Evolutionary conservation across 2,329 filamentous ascomycete species (phyloP).

Genomic region (Trichophyton verrucosum): DNA sequence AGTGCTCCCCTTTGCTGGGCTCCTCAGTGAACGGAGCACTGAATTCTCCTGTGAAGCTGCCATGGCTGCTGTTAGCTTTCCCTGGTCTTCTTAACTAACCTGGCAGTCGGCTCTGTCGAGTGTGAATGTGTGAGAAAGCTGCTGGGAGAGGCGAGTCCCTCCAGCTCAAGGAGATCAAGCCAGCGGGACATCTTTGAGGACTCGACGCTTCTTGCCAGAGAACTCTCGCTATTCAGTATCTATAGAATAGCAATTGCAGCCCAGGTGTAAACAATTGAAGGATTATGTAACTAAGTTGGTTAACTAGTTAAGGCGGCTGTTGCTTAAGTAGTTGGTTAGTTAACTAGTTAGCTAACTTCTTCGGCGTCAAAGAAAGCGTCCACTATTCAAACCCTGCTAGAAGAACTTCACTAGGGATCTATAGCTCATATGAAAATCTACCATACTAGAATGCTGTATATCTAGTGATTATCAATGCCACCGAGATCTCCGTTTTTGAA

Average conservation of each 20-base stretch:
- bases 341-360: background rate
- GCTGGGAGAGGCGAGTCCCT: background rate
- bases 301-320: too few species aligned
- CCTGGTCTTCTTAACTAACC: too few species aligned
- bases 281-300: background rate
- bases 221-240: background rate
- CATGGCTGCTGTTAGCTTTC: background rate
- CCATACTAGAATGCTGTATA: background rate
- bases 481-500: background rate
- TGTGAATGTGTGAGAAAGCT: background rate
- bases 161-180: background rate
- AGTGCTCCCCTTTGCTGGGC: slow-evolving; percentile 6
- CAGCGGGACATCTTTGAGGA: background rate
- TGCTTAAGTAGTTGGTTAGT: too few species aligned
- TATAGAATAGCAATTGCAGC: background rate
- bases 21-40: background rate
- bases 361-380: background rate
- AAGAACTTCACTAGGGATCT: background rate
- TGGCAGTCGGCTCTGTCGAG: background rate
- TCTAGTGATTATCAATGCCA: background rate
- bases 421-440: background rate
- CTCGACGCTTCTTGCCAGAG: background rate
- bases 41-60: background rate
- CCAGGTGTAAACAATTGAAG: background rate
- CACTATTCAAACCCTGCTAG: too few species aligned